phyloP scores from a whole-genome alignment of 306 rosid genomes.

The Trichosanthes cucumerina region DNA sequence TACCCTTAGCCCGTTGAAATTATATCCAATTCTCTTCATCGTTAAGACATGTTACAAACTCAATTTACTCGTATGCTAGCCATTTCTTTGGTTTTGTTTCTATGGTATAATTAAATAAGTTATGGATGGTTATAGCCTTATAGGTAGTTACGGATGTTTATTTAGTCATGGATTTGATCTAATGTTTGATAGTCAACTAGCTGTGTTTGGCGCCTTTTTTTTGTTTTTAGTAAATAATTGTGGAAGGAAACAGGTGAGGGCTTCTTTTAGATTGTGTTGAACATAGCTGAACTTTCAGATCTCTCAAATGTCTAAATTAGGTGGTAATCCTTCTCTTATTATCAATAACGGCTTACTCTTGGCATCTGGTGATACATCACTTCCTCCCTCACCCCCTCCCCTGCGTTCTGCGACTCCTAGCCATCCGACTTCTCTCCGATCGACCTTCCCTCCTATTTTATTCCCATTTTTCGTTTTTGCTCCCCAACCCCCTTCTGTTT shows the following conservation, averaged over 20 bases:
- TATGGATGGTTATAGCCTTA: not conserved
- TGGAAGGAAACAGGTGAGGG: not conserved
- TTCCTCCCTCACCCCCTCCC: too few relatives aligned
- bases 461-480: too few relatives aligned
- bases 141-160: not conserved
- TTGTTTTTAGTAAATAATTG: not conserved
- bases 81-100: too few relatives aligned
- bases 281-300: not conserved
- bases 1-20: not conserved
- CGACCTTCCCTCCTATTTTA: too few relatives aligned
- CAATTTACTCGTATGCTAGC: not conserved
- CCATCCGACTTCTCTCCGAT: too few relatives aligned
- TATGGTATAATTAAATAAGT: not conserved
- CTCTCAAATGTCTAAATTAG: not conserved
- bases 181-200: not conserved
- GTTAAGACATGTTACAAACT: not conserved
- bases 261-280: not conserved
- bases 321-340: not conserved
- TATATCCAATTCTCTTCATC: not conserved
- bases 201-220: not conserved
- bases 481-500: too few relatives aligned
- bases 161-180: not conserved
- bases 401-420: too few relatives aligned
- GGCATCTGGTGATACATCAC: too few relatives aligned
- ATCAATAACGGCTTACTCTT: too few relatives aligned